Evolutionary conservation across 768 basidiomycete genomes (phyloP).

Genomic region (Trametes cubensis): DNA sequence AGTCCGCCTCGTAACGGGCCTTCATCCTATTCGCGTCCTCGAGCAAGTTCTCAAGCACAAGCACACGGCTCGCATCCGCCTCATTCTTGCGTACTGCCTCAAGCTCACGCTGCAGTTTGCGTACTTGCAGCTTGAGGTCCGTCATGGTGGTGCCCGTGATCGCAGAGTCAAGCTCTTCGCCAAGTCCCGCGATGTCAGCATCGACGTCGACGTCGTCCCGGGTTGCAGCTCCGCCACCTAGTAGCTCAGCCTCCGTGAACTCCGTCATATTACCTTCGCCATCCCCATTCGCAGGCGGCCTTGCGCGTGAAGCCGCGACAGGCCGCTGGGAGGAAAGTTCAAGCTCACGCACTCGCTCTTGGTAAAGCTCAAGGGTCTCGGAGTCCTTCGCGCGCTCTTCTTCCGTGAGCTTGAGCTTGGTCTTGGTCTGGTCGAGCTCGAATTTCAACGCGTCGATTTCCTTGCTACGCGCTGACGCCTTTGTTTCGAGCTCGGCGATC

Average conservation of each 20-base stretch:
- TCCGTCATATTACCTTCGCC: slow-evolving; percentile 27
- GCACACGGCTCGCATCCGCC: slow-evolving; percentile 70
- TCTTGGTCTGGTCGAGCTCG: slow-evolving; percentile 74
- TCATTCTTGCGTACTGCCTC: slow-evolving; percentile 73
- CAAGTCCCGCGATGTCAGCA: slow-evolving; percentile 64
- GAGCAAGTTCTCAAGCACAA: slow-evolving; percentile 91
- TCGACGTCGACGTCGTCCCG: slow-evolving; percentile 47
- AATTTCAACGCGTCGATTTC: slow-evolving; percentile 74
- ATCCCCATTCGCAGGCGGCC: slow-evolving; percentile 15
- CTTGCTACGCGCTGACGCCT: slow-evolving; percentile 62
- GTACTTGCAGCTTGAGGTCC: slow-evolving; percentile 86
- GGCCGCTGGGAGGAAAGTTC: slow-evolving; percentile 67
- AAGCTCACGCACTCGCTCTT: slow-evolving; percentile 87
- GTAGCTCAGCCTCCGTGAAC: slow-evolving; percentile 49
- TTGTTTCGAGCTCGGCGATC: slow-evolving; percentile 78
- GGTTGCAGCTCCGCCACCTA: slow-evolving; percentile 35
- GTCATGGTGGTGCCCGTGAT: slow-evolving; percentile 86
- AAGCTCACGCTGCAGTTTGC: slow-evolving; percentile 80
- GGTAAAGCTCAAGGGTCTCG: slow-evolving; percentile 85
- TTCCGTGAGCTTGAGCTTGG: slow-evolving; percentile 64
- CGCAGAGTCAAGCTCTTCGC: slow-evolving; percentile 86
- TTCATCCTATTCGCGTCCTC: slow-evolving; percentile 93
- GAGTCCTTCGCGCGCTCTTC: slow-evolving; percentile 78
- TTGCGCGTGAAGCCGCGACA: slow-evolving; percentile 35
- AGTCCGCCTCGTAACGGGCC: slow-evolving; percentile 85